Percentiles rank a stretch among this genome's conserved stretches.
Evolutionary conservation across 257 asterid genomes (phyloP).

Genomic region (Coffea eugenioides): DNA sequence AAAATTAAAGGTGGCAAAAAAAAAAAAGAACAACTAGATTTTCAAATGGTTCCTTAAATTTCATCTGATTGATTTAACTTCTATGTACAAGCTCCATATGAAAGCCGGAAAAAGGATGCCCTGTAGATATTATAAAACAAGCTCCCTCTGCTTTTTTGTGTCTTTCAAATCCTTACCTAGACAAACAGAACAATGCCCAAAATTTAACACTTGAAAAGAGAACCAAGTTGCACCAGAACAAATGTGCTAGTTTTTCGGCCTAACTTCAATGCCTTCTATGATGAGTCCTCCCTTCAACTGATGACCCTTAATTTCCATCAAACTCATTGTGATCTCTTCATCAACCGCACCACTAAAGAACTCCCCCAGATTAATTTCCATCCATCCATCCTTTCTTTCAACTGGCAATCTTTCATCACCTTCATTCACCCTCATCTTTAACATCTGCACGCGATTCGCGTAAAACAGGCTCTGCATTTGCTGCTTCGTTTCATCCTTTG

Average conservation of each 20-base stretch:
- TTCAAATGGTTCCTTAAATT: not conserved
- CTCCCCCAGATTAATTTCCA: conserved; percentile 39
- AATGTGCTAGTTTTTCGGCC: conserved; percentile 29
- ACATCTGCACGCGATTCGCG: conserved; percentile 16
- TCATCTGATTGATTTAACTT: no score
- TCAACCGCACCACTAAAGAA: conserved; percentile 15
- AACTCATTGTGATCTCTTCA: conserved; percentile 45
- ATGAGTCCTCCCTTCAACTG: conserved; percentile 72
- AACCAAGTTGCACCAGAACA: not conserved
- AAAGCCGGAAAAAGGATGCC: not conserved
- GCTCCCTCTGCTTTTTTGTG: not conserved
- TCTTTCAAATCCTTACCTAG: no score
- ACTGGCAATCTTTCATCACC: conserved; percentile 13
- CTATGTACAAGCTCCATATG: not conserved
- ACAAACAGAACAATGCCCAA: not conserved
- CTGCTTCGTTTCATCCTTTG: conserved; percentile 5
- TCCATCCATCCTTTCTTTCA: conserved; percentile 38
- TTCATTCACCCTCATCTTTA: conserved; percentile 24
- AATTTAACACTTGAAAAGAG: not conserved
- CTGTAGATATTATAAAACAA: not conserved
- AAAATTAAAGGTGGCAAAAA: not conserved
- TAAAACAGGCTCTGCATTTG: conserved; percentile 25
- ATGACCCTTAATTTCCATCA: conserved; percentile 52
- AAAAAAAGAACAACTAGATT: not conserved
- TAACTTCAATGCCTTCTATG: conserved; percentile 70